Evolutionary conservation across 2,329 filamentous ascomycete genomes (phyloP), one percentile per base, ranked within the genome.

Genomic region (Cryphonectria radicalis): DNA sequence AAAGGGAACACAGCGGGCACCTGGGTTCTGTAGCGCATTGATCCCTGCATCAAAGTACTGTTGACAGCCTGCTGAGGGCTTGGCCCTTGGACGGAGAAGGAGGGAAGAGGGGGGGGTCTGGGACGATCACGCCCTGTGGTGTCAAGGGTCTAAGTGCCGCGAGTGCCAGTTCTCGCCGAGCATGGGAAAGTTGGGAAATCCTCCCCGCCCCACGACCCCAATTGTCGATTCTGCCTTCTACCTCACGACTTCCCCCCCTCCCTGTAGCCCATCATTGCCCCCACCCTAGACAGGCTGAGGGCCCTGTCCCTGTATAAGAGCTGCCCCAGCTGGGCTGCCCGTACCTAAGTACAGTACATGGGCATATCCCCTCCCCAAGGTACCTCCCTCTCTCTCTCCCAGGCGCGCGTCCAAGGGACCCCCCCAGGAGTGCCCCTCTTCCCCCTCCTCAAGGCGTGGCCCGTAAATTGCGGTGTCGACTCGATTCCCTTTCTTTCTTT

Each of bases 221-320:
- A 46, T 65, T 65, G 25, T 65, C 63, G 63, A 65, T 53, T 65
- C 43, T 53, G 42, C 63, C 63, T 65, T 65, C 63, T 65, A 25
- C n/a, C 43, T n/a, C 42, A 35, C 63, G 63, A 65, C 63, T 17
- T 22, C 43, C 63, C 63, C 37, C 63, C 63, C n/a, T 25, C 35
- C 32, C 25, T 42, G 42, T 28, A 64, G 22, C 42, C 35, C 25
- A n/a, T n/a, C 42, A 19, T 13, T 22, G n/a, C 43, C 63, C 17
- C 28, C 63, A 40, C 37, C 22, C 40, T 25, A 19, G 28, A 25
- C 3, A 13, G 14, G 25, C 42, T 25, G 4, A 19, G 40, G n/a
- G 42, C 25, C 63, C 28, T 7, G 42, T 65, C 63, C 63, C 63
- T 65, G 42, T 19, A 22, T 19, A 11, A 28, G 37, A n/a, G n/a